Evolutionary conservation across 768 basidiomycete species (phyloP), one percentile per base, ranked within the genome.

Genomic region (Collybia sordida): DNA sequence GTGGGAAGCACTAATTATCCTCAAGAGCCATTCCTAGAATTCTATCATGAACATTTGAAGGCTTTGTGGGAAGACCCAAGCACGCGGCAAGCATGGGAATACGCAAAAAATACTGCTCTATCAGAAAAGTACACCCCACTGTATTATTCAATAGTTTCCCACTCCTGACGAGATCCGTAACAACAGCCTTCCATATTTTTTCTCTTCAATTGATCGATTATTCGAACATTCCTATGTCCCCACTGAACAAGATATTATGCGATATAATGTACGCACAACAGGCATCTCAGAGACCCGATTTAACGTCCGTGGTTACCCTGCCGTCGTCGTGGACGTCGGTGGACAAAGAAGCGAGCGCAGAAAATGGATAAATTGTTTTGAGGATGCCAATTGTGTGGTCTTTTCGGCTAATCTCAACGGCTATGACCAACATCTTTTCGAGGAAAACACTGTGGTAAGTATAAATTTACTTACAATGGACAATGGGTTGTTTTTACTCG

Each of bases 301-400:
- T 70, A 73, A 76, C 37, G 75, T 94, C 48, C 75, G 79, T 55
- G 88, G 86, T 37, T 85, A 91, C 50, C 86, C 90, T 57, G 85
- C 93, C 84, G 75, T 92, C 48, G 91, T 98, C 86, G 88, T 97
- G 50, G 94, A 97, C 62, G 94, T 90, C 31, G 89, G 89, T 25
- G 94, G 94, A 6, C 94, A 97, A 72, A 92, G 95, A 76, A 91
- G 86, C 65, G 93, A 94, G 65, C 72, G 93, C 52, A 77, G 91
- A 67, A 95, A 94, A 65, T 94, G 92, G 92, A 93, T 93, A 58
- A 90, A 93, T 61, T 93, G 90, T 64, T 95, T 94, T 72, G 91
- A 94, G 71, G 90, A 95, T 61, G 93, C 95, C 45, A 95, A 93
- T 2, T 88, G 88, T 54, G 95, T 98, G 46, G 69, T 97, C 44